Conservation (phyloP, 2,329 filamentous ascomycete species). For the Aureobasidium sp. region DNA sequence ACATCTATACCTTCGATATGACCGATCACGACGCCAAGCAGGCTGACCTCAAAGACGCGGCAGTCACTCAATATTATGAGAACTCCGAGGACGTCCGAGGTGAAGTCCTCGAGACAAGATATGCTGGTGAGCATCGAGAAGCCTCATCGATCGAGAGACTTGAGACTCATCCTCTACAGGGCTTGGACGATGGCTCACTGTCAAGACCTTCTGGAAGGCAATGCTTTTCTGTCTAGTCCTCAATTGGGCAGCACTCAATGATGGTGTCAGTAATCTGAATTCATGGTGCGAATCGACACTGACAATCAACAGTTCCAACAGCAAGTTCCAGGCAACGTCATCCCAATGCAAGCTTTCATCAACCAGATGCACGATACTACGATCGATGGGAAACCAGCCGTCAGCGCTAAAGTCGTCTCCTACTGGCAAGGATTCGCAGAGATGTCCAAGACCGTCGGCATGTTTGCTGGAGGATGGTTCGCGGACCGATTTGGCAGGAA, state of each 20-base stretch:
- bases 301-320: constrained; percentile 16
- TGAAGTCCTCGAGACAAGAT: constrained; percentile 7
- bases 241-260: constrained; percentile 20
- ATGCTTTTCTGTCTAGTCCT: constrained; percentile 20
- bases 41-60: not conserved
- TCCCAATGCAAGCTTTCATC: constrained; percentile 19
- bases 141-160: not conserved
- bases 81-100: not conserved
- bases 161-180: constrained; percentile 11
- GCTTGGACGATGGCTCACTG: constrained; percentile 19
- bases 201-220: constrained; percentile 19
- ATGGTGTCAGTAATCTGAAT: constrained; percentile 10
- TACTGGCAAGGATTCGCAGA: constrained; percentile 20
- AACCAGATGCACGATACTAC: constrained; percentile 18
- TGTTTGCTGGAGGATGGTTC: constrained; percentile 16
- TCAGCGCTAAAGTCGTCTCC: constrained; percentile 15
- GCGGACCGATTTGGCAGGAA: not conserved
- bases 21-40: not conserved
- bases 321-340: constrained; percentile 20
- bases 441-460: constrained; percentile 19
- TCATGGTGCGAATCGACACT: not conserved
- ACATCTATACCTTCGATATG: not conserved
- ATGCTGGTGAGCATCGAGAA: not conserved
- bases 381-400: constrained; percentile 16
- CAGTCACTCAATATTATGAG: not conserved